Conservation (phyloP, 805 yeast species). For the Starmerella lactis-condensi region DNA sequence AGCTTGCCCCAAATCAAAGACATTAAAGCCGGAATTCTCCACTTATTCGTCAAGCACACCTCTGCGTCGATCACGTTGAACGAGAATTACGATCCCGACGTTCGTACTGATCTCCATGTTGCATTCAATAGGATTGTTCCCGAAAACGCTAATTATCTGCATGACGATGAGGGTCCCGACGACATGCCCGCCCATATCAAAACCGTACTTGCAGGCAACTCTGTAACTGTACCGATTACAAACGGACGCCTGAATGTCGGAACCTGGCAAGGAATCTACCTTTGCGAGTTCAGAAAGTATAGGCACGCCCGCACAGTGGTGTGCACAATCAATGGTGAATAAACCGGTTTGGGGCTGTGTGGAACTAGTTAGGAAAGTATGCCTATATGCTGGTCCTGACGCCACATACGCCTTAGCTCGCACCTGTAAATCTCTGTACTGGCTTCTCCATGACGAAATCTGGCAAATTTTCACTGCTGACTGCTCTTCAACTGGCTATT, state of each 20-base stretch:
- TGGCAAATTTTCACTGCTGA: background rate
- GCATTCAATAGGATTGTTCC: constrained; percentile 52
- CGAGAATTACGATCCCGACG: constrained; percentile 69
- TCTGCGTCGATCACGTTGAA: constrained; percentile 60
- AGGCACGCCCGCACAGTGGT: constrained; percentile 47
- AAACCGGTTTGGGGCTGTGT: background rate
- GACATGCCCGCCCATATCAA: constrained; percentile 75
- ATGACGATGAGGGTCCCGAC: constrained; percentile 58
- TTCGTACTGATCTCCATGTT: constrained; percentile 46
- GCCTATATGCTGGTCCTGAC: too few relatives aligned
- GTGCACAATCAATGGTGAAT: constrained; percentile 52
- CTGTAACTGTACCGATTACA: constrained; percentile 46
- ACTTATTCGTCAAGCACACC: constrained; percentile 60
- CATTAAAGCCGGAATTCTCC: constrained; percentile 43
- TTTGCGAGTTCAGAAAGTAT: constrained; percentile 52
- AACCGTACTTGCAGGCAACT: constrained; percentile 40
- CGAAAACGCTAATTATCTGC: constrained; percentile 38
- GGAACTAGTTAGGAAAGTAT: too few relatives aligned
- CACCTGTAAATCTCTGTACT: too few relatives aligned
- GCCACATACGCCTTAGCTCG: too few relatives aligned
- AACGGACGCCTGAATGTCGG: constrained; percentile 55
- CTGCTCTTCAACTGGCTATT: background rate
- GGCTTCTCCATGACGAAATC: background rate
- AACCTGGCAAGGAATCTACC: constrained; percentile 74
- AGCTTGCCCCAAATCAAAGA: constrained; percentile 41